Conservation (phyloP, 2,329 filamentous ascomycete genomes). For the Pseudogymnoascus sp. region DNA sequence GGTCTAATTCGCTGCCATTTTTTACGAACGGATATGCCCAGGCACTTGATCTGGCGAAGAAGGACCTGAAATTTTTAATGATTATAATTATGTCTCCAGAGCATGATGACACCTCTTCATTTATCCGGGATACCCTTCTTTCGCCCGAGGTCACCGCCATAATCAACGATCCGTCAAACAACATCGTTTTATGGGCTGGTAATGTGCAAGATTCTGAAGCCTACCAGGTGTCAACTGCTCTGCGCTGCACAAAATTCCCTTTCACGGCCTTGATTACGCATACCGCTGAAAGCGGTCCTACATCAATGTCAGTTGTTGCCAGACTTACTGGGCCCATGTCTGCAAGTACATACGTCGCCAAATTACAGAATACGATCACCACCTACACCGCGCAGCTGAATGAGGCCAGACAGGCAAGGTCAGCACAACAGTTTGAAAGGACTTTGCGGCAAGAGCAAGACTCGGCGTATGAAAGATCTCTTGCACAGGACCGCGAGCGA, state of each 20-base stretch:
- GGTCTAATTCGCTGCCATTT: conserved; percentile 63
- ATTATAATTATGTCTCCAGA: conserved; percentile 84
- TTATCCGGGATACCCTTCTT: conserved; percentile 75
- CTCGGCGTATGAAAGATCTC: conserved; percentile 82
- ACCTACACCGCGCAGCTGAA: conserved; percentile 71
- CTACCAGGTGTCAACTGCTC: conserved; percentile 81
- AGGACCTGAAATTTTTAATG: conserved; percentile 84
- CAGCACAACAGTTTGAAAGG: conserved; percentile 73
- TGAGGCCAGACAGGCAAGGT: conserved; percentile 65
- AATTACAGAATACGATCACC: conserved; percentile 65
- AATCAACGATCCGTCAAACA: conserved; percentile 65
- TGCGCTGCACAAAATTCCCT: conserved; percentile 87
- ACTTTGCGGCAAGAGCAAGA: conserved; percentile 83
- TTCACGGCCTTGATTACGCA: conserved; percentile 82
- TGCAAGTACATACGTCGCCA: conserved; percentile 63
- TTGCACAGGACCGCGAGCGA: conserved; percentile 81
- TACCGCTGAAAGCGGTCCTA: conserved; percentile 74
- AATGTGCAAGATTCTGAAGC: conserved; percentile 90
- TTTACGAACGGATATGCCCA: conserved; percentile 86
- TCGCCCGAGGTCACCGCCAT: conserved; percentile 66
- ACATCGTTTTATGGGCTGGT: conserved; percentile 85
- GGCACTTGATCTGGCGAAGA: conserved; percentile 82
- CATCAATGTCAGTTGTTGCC: conserved; percentile 84
- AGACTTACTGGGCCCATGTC: conserved; percentile 67
- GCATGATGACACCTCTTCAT: conserved; percentile 82